Base-by-base conservation (phyloP, 2,329 filamentous ascomycete genomes). In the Pseudocercospora fuligena region DNA sequence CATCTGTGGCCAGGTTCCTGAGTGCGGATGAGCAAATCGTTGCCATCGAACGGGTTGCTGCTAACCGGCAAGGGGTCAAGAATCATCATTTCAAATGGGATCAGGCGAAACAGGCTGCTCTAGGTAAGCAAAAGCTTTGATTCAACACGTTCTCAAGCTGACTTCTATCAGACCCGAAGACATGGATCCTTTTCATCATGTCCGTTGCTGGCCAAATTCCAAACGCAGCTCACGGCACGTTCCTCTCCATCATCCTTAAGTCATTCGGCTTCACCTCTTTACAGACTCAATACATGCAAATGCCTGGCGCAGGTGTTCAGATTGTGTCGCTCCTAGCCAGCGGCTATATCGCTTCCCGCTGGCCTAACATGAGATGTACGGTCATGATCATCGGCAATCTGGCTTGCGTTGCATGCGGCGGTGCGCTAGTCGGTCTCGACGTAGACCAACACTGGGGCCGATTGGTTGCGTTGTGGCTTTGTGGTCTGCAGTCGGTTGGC, bases 111-210 rank as follows among this genome's bases (percentile, higher is more conserved):
- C 82, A 87, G 73, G 83, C 83, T 11, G 43, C 43, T 46, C 4
- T 46, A 21, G 43, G 43, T 46, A n/a, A 46, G 1, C 4, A 5
- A 46, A 5, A 5, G 1, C 12, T 16, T n/a, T 16, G 6, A 1
- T 5, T 21, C 16, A 46, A 5, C 9, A 46, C 16, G 43, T 5
- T 46, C 43, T 21, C 16, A 7, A 7, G 19, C 43, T 46, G 43
- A 46, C 43, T n/a, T 0, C 71, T 83, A 0, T 57, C 74, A 3
- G 87, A 89, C 69, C 81, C 85, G 0, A 88, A 89, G 76, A 87
- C 86, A 0, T 89, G 86, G 86, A 79, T 88, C 16, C 72, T 88
- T 8, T 86, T 87, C 62, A 66, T 87, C 29, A 81, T 85, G 75
- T 82, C 84, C 0, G 78, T 82, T n/a, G 84, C 82, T 0, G 85